Percentiles rank a stretch among this genome's conserved stretches.
Evolutionary conservation across 2,329 filamentous ascomycete species (phyloP).

Genomic region (Tolypocladium sp.): DNA sequence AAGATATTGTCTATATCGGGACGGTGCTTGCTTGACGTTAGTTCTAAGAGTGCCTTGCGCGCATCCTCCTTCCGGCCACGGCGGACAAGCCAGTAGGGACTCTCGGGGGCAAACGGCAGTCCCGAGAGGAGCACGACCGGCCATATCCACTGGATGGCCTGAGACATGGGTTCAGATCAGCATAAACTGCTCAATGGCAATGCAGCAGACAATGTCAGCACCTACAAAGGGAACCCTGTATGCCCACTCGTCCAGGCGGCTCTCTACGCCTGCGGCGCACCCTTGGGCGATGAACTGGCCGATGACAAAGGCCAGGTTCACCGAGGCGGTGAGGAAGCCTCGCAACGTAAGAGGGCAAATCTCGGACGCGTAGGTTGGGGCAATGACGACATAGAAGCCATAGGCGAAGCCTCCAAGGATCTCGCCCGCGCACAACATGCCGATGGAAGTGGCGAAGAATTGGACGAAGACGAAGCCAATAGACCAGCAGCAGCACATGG

Average conservation of each 20-base stretch:
- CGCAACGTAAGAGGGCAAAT: slow-evolving; percentile 31
- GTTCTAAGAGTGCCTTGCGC: slow-evolving; percentile 24
- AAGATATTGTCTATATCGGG: slow-evolving; percentile 29
- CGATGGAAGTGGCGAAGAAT: slow-evolving; percentile 23
- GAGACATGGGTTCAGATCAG: not conserved
- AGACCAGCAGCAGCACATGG: slow-evolving; percentile 30
- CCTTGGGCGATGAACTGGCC: slow-evolving; percentile 24
- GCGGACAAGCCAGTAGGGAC: slow-evolving; percentile 40
- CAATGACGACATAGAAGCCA: slow-evolving; percentile 33
- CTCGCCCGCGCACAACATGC: slow-evolving; percentile 33
- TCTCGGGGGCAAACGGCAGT: slow-evolving; percentile 37
- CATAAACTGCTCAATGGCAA: not conserved
- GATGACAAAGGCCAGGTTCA: slow-evolving; percentile 33
- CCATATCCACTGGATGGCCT: slow-evolving; percentile 42
- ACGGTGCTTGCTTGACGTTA: slow-evolving; percentile 27
- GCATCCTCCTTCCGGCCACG: slow-evolving; percentile 31
- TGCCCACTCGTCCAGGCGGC: slow-evolving; percentile 34
- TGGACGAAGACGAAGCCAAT: slow-evolving; percentile 19
- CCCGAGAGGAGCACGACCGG: slow-evolving; percentile 33
- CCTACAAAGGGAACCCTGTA: slow-evolving; percentile 22
- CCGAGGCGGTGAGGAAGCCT: slow-evolving; percentile 29
- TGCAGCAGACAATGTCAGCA: not conserved
- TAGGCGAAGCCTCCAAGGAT: slow-evolving; percentile 34
- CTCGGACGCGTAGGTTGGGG: slow-evolving; percentile 34
- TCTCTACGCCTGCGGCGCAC: slow-evolving; percentile 18